phyloP scores from a whole-genome alignment of 768 basidiomycete species.

The Kondoa subrosea region DNA sequence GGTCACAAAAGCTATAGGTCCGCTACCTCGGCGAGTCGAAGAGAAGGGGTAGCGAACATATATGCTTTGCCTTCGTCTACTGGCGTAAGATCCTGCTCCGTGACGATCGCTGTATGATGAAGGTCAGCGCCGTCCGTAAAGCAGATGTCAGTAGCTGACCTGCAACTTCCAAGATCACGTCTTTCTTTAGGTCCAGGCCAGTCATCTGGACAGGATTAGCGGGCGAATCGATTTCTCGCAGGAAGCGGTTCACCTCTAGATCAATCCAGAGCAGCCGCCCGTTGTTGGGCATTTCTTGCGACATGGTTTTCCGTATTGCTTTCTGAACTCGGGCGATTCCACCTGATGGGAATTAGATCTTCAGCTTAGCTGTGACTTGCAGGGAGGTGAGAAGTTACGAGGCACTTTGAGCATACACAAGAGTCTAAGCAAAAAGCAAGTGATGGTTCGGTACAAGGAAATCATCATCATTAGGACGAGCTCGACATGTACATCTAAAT shows the following conservation, averaged over 20 bases:
- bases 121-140: background rate
- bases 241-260: slow-evolving; percentile 3
- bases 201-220: slow-evolving; percentile 15
- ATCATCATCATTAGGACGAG: background rate
- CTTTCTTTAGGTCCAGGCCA: slow-evolving; percentile 16
- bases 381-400: background rate
- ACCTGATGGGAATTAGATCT: background rate
- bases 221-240: background rate
- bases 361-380: background rate
- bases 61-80: slow-evolving; percentile 18
- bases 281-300: background rate
- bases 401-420: background rate
- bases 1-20: slow-evolving; percentile 15
- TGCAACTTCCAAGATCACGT: slow-evolving; percentile 15
- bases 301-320: background rate
- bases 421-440: background rate
- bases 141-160: background rate
- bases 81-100: slow-evolving; percentile 17
- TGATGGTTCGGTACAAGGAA: background rate
- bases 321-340: background rate
- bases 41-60: slow-evolving; percentile 4
- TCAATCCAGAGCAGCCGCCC: slow-evolving; percentile 1
- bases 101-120: slow-evolving; percentile 16
- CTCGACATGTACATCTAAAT: background rate
- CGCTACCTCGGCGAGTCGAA: too few species aligned